These are phyloP conservation scores for Leishmania lainsoni DNA, from an alignment of 208 protist species.

Conservation along the genomic window DNA sequence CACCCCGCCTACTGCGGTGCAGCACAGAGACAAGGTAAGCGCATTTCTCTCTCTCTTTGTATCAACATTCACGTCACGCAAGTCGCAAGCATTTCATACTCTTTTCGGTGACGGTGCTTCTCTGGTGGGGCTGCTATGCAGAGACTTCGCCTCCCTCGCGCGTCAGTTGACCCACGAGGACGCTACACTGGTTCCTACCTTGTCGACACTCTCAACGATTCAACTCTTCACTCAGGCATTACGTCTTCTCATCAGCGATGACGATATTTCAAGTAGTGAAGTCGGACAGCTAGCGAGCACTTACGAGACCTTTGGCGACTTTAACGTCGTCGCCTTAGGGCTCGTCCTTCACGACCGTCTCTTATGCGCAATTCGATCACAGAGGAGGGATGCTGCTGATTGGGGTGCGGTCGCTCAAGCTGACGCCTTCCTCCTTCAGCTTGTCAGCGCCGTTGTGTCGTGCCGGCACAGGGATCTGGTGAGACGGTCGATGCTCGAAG, in stretches of 20 bases:
- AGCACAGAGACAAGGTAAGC: slow-evolving; percentile 39
- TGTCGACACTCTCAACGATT: slow-evolving; percentile 16
- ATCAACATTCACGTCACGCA: slow-evolving; percentile 30
- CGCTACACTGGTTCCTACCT: background rate
- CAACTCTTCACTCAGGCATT: slow-evolving; percentile 28
- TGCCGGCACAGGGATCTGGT: slow-evolving; percentile 37
- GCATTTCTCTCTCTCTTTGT: slow-evolving; percentile 46
- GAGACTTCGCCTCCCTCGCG: slow-evolving; percentile 23
- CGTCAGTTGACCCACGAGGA: slow-evolving; percentile 3
- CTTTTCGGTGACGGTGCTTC: slow-evolving; percentile 45
- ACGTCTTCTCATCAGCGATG: slow-evolving; percentile 21
- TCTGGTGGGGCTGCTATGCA: slow-evolving; percentile 36
- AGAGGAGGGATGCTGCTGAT: background rate
- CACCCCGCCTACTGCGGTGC: slow-evolving; percentile 24
- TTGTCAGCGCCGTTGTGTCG: slow-evolving; percentile 26
- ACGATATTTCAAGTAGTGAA: slow-evolving; percentile 15
- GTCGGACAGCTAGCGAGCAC: slow-evolving; percentile 26
- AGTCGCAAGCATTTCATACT: slow-evolving; percentile 33
- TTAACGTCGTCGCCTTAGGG: slow-evolving; percentile 31
- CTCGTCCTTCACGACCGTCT: slow-evolving; percentile 35
- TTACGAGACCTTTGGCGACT: slow-evolving; percentile 33
- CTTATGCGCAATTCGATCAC: slow-evolving; percentile 4
- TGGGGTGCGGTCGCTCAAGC: slow-evolving; percentile 10
- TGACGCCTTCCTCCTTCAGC: slow-evolving; percentile 18
- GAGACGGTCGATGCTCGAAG: slow-evolving; percentile 34